Percentiles rank a stretch among this genome's conserved stretches.
Evolutionary conservation across 148 eudicot species (phyloP).

Genomic region (Rhododendron griersonianum): DNA sequence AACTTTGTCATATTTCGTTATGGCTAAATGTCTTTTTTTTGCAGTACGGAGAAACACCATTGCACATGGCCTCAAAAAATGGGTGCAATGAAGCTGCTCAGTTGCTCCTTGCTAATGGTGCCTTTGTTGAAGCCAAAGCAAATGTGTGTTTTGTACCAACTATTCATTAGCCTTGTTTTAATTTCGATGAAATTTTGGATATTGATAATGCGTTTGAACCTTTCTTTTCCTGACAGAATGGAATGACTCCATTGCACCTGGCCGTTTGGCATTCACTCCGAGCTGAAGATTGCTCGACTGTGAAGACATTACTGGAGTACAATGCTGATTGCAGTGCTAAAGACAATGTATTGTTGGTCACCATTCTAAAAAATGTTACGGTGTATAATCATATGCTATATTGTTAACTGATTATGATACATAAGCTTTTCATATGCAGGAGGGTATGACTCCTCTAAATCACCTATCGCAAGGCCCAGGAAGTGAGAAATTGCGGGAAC

Average conservation of each 20-base stretch:
- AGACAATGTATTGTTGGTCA: slow-evolving; percentile 51
- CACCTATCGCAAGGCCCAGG: slow-evolving; percentile 87
- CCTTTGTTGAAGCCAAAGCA: slow-evolving; percentile 89
- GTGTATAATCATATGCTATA: background rate
- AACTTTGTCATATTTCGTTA: background rate
- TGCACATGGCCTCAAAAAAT: slow-evolving; percentile 99
- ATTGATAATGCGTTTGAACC: no score
- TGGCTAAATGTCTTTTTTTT: slow-evolving; percentile 5
- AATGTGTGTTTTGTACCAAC: slow-evolving; percentile 43
- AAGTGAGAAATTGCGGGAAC: slow-evolving; percentile 61
- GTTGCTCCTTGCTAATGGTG: slow-evolving; percentile 89
- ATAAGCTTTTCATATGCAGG: slow-evolving; percentile 43
- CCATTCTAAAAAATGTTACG: background rate
- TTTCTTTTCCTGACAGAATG: slow-evolving; percentile 55
- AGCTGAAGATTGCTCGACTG: slow-evolving; percentile 69
- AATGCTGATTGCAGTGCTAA: slow-evolving; percentile 89
- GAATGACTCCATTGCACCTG: slow-evolving; percentile 98
- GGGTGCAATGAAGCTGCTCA: slow-evolving; percentile 84
- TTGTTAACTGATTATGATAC: background rate
- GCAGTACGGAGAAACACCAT: slow-evolving; percentile 99
- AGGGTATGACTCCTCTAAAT: slow-evolving; percentile 76
- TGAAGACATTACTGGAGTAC: slow-evolving; percentile 74
- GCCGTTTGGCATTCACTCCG: slow-evolving; percentile 92
- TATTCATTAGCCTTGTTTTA: background rate
- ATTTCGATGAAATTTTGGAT: background rate